Percentiles rank a stretch among this genome's conserved stretches.
Evolutionary conservation across 2,329 filamentous ascomycete genomes (phyloP).

Genomic region (Aspergillus fijiensis): DNA sequence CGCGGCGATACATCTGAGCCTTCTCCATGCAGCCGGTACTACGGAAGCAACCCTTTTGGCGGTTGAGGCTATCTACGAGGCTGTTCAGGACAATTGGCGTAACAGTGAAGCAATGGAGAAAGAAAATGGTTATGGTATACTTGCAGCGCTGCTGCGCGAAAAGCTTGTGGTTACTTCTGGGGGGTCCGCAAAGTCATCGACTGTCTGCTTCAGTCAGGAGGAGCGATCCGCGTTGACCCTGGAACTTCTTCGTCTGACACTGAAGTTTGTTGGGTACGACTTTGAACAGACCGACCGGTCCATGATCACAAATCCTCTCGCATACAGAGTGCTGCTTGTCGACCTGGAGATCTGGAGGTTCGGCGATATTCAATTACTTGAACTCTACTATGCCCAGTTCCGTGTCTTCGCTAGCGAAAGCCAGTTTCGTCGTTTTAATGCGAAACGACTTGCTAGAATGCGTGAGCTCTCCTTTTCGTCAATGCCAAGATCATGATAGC

Average conservation of each 20-base stretch:
- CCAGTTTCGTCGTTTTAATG: slow-evolving; percentile 90
- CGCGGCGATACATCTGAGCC: slow-evolving; percentile 76
- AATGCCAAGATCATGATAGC: neutral
- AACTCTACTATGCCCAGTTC: slow-evolving; percentile 92
- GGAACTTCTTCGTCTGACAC: slow-evolving; percentile 70
- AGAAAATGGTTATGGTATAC: slow-evolving; percentile 87
- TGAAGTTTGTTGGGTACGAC: slow-evolving; percentile 87
- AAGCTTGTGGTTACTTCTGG: slow-evolving; percentile 58
- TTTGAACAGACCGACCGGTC: slow-evolving; percentile 77
- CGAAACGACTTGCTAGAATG: slow-evolving; percentile 82
- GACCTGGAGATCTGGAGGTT: slow-evolving; percentile 92
- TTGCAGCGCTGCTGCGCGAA: slow-evolving; percentile 78
- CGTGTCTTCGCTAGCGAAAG: slow-evolving; percentile 83
- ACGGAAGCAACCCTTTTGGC: slow-evolving; percentile 71
- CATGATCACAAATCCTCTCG: slow-evolving; percentile 92
- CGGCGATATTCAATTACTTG: slow-evolving; percentile 72
- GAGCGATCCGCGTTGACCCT: slow-evolving; percentile 55
- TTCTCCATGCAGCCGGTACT: slow-evolving; percentile 74
- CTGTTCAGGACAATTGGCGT: slow-evolving; percentile 87
- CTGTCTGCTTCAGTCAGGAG: slow-evolving; percentile 37
- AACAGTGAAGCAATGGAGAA: slow-evolving; percentile 98
- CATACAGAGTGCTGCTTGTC: slow-evolving; percentile 86
- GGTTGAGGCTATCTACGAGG: slow-evolving; percentile 79
- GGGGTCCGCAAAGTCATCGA: slow-evolving; percentile 36
- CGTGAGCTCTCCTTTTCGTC: slow-evolving; percentile 56